phyloP scores from a whole-genome alignment of 78 protist species.

The Protostelium mycophagum region DNA sequence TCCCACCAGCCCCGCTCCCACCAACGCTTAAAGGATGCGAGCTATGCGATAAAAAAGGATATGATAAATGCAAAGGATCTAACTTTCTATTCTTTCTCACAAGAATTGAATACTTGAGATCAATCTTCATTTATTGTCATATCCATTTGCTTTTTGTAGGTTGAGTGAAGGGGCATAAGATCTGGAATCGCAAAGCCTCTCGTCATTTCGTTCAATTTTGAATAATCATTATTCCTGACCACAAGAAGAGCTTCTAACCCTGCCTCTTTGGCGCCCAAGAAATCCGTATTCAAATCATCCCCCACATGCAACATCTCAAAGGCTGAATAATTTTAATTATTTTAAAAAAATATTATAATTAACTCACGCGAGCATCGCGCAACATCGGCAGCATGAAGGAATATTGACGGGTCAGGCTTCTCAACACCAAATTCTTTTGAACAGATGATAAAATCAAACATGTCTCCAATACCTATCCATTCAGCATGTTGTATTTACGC shows the following conservation, averaged over 20 bases:
- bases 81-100: no score
- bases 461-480: not conserved
- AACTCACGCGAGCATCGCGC: not conserved
- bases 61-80: not conserved
- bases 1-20: not conserved
- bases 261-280: not conserved
- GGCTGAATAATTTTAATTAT: not conserved
- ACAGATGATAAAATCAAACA: not conserved
- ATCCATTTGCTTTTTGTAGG: not conserved
- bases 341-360: no score
- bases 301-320: not conserved
- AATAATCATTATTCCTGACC: not conserved
- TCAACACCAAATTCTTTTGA: not conserved
- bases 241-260: not conserved
- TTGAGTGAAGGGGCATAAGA: not conserved
- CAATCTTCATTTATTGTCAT: no score
- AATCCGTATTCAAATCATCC: not conserved
- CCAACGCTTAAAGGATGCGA: conserved; percentile 11
- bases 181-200: not conserved
- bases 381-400: not conserved
- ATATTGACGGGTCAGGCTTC: not conserved
- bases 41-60: not conserved
- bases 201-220: not conserved
- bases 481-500: not conserved
- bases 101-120: no score